Conservation (phyloP, 495 filamentous ascomycete species). For the Neurospora sp. region DNA sequence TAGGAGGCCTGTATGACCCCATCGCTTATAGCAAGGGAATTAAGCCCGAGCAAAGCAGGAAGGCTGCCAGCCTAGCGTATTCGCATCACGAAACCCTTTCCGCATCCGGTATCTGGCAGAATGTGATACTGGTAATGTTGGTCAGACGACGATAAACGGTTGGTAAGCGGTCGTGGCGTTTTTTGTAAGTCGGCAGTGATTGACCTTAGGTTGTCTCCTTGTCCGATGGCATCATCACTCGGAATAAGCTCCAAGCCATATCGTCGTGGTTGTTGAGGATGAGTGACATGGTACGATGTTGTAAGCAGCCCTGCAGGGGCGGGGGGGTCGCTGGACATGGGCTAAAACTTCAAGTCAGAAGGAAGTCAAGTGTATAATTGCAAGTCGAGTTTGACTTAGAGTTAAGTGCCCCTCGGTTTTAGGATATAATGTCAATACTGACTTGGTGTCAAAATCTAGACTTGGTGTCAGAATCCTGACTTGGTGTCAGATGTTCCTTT, state of each 20-base stretch:
- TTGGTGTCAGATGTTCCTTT: no score
- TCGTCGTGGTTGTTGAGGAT: neutral
- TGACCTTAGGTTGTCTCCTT: neutral
- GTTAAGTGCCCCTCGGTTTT: no score
- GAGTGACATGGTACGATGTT: neutral
- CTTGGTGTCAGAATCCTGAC: no score
- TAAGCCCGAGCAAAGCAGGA: neutral
- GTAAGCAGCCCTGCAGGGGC: neutral
- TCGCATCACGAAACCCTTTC: neutral
- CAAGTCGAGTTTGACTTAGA: no score
- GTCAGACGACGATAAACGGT: neutral
- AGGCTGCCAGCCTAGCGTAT: neutral
- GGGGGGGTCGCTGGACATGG: no score
- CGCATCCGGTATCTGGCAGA: neutral
- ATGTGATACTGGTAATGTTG: neutral
- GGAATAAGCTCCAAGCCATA: neutral
- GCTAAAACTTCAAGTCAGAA: neutral
- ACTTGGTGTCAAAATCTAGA: no score
- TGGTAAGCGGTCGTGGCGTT: neutral
- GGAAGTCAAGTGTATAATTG: no score
- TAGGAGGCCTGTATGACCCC: neutral
- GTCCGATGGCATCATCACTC: neutral
- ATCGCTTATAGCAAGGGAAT: neutral
- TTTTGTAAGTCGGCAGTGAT: neutral
- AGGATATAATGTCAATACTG: no score